These are phyloP conservation scores for Xerocomus brunneocitrinus DNA, from an alignment of 768 basidiomycete genomes.

Conservation along the genomic window DNA sequence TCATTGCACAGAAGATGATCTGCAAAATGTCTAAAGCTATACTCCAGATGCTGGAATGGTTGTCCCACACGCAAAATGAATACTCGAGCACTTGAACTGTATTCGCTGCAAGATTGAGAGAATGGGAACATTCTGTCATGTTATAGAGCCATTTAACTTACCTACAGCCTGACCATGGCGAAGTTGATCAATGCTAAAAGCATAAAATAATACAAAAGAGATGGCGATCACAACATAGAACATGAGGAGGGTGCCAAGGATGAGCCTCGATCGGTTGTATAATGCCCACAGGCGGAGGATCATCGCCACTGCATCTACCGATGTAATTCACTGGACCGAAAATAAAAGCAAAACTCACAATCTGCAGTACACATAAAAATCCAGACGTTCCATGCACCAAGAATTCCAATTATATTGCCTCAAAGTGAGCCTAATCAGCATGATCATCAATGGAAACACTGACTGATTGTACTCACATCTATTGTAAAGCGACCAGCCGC, in stretches of 20 bases:
- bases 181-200: not conserved
- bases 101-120: not conserved
- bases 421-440: not conserved
- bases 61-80: not conserved
- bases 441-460: no score
- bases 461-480: constrained; percentile 8
- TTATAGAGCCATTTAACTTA: not conserved
- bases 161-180: not conserved
- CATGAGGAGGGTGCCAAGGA: not conserved
- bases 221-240: not conserved
- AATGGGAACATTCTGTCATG: not conserved
- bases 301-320: not conserved
- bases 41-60: not conserved
- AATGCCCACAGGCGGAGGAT: not conserved
- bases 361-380: not conserved
- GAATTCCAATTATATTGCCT: not conserved
- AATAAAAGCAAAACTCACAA: not conserved
- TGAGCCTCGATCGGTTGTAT: not conserved
- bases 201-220: not conserved
- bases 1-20: not conserved
- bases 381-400: not conserved
- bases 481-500: not conserved
- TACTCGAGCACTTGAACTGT: not conserved
- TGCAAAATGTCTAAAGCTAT: not conserved
- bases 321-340: not conserved